Base-by-base conservation (phyloP, 2,329 filamentous ascomycete species). In the Capronia coronata region DNA sequence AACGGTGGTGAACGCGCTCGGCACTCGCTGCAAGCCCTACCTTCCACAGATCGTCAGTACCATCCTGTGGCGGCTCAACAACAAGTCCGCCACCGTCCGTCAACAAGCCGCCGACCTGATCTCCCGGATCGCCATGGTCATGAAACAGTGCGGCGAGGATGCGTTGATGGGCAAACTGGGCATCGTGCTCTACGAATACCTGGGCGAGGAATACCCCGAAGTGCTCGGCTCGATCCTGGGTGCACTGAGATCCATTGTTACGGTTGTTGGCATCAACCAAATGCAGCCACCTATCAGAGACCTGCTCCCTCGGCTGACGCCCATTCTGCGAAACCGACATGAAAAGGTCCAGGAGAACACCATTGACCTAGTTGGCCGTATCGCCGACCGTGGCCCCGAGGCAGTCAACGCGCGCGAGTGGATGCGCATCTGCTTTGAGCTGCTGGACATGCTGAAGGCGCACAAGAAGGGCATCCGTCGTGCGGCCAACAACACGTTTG, bases 301-400 rank as follows among this genome's bases (percentile, higher is more conserved):
- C 65, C 77, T 98, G 23, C 79, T 98, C 8, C 93, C 93, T 13
- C 87, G 93, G 34, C 80, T 98, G 27, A 98, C 93, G 1, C 93
- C 93, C n/a, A 98, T 98, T 66, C 77, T 98, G 46, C 87, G 93
- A 65, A 98, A 98, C 71, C 86, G 93, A 57, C 93, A 98, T 72
- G 93, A 98, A 66, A 98, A 98, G 71, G 94, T 98, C 37, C 93
- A 98, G 67, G 93, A 98, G 64, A 98, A 98, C 69, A 97, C 93
- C 0, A 97, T 98, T 62, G 93, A 98, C 67, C 78, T 98, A 1
- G 93, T 98, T 16, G 93, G 93, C 48, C 91, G 93, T 75, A 97
- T 98, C 61, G 93, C 94, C 13, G 93, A 98, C 69, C 86, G 93
- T 59, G 94, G 93, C 1, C 90, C 93, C 1, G 93, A 98, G 69